Evolutionary conservation across 2,329 filamentous ascomycete genomes (phyloP), one percentile per base, ranked within the genome.

Genomic region (Botrytis elliptica): DNA sequence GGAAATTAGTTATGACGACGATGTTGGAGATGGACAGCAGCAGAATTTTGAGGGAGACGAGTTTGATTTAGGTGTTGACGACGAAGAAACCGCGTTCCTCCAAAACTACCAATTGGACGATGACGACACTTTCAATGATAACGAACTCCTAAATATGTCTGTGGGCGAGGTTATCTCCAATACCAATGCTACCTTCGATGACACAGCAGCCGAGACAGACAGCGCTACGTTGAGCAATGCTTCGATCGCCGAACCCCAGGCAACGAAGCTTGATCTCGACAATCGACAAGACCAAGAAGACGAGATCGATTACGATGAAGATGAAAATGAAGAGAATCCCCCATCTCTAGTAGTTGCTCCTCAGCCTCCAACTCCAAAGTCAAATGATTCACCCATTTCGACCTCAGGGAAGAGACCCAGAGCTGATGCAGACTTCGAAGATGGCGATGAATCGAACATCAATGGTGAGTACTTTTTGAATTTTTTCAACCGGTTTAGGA

Each of bases 211-310:
- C 29, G 81, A 81, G 57, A 80, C 76, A n/a, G 80, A 79, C 72
- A 80, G 78, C 33, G 83, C 82, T 18, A 79, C 82, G 16, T 79
- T 79, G 67, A 82, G 72, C 40, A 73, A 73, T 55, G 71, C 55
- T 29, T 73, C 71, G 9, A 63, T 55, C 29, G 42, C 55, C 36
- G 71, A 73, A 38, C n/a, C 44, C 10, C 66, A 70, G 66, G 73
- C 63, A 22, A 69, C 69, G 65, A 82, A 84, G 71, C 81, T 81
- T 59, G 79, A 80, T 44, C 76, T 79, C 16, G 77, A 80, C 52
- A 73, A 57, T 22, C 72, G 80, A n/a, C 72, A 72, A 38, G 75
- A 77, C 40, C 59, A 77, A 60, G 75, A 76, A 60, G 79, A 81
- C 72, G 79, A 80, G 75, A 79, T 80, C 68, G 77, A 77, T 62